Evolutionary conservation across 257 asterid genomes (phyloP), one percentile per base, ranked within the genome.

Genomic region (Ligustrum vulgare): DNA sequence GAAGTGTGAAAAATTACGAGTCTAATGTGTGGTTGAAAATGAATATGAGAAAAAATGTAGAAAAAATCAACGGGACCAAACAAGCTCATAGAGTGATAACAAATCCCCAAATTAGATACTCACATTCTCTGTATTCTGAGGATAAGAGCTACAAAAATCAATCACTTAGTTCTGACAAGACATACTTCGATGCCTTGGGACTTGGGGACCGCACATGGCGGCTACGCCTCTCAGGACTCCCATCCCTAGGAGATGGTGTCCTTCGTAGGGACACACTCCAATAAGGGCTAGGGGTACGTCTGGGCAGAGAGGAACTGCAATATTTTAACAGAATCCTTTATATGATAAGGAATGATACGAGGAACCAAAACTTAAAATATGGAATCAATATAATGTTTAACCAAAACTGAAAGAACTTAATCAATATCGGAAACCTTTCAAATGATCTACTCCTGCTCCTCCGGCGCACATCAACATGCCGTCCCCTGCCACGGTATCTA

Each of bases 371-470:
- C 20, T 1, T 4, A 10, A 23, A 31, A 9, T 13, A 8, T 7
- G 1, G 8, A 39, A 43, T 36, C 20, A 8, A 20, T 1, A 41
- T 25, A 34, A 3, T 22, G 1, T 28, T 28, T 28, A 28, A 28
- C 31, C 31, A 28, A 28, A 28, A 28, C 31, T 28, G 0, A 0
- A 28, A 28, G 31, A 28, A 28, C 31, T 0, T 28, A 28, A 28
- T 28, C 31, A 28, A 1, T 28, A 28, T 28, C 31, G 31, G 18
- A n/a, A 54, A 84, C 86, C 88, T 84, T 51, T 70, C 84, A 74
- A 34, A 34, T 28, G 87, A 83, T 78, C 77, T 69, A 11, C 81
- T 69, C 31, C 85, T 47, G 37, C 83, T 67, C 56, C 73, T 60
- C 72, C 43, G 35, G 5, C 35, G 77, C 37, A 74, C 77, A 51